phyloP scores from a whole-genome alignment of 257 asterid genomes.

The Nicotiana otophora region DNA sequence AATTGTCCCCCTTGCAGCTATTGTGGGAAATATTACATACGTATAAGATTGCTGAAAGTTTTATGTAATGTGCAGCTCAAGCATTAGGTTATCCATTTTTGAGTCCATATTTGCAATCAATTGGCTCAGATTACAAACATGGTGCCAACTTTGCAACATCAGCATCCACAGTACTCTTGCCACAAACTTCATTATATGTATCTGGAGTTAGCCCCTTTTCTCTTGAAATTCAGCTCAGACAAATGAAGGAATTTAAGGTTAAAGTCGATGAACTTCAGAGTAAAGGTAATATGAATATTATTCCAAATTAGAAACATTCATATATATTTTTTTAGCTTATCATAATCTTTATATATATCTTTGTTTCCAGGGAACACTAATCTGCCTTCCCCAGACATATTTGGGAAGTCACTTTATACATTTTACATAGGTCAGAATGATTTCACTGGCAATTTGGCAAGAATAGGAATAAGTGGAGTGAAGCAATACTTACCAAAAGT shows the following conservation, averaged over 20 bases:
- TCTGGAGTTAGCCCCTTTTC: slow-evolving; percentile 60
- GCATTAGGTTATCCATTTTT: slow-evolving; percentile 55
- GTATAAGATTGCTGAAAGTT: background rate
- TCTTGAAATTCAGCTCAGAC: slow-evolving; percentile 54
- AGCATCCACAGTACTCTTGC: slow-evolving; percentile 56
- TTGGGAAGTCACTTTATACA: slow-evolving; percentile 52
- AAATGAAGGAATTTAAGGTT: slow-evolving; percentile 49
- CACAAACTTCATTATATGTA: slow-evolving; percentile 52
- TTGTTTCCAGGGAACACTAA: slow-evolving; percentile 24
- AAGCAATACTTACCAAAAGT: slow-evolving; percentile 36
- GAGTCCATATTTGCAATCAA: slow-evolving; percentile 62
- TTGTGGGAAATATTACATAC: too few relatives aligned
- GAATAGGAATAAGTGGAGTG: slow-evolving; percentile 40
- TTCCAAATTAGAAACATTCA: background rate
- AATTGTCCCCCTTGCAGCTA: too few relatives aligned
- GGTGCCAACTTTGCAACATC: slow-evolving; percentile 65
- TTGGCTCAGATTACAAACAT: slow-evolving; percentile 58
- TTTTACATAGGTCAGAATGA: slow-evolving; percentile 71
- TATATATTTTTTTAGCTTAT: background rate
- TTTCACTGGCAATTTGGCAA: slow-evolving; percentile 38
- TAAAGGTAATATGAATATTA: slow-evolving; percentile 2
- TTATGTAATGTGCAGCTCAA: slow-evolving; percentile 42
- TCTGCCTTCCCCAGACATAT: slow-evolving; percentile 52
- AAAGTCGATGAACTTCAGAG: slow-evolving; percentile 23
- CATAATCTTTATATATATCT: background rate